Evolutionary conservation across 306 rosid genomes (phyloP), one percentile per base, ranked within the genome.

Genomic region (Dalbergia oliveri): DNA sequence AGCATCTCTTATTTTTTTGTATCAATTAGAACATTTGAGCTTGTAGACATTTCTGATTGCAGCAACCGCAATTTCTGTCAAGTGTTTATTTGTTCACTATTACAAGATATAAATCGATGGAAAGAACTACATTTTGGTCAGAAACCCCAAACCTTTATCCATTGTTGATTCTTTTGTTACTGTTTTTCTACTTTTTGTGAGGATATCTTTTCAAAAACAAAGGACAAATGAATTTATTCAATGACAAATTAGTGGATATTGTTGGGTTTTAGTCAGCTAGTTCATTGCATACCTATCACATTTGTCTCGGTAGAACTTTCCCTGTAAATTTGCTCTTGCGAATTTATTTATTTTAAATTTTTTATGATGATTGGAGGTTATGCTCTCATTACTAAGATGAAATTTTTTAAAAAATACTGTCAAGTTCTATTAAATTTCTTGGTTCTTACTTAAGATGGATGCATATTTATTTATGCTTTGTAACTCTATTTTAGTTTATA

Each of bases 381-480:
- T 66, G 63, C 31, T 75, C 64, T 68, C 64, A 13, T 35, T n/a
- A 10, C 26, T 6, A 37, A 18, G 19, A 26, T 35, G 9, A 39
- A 33, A 19, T 10, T 43, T 58, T 21, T 33, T 69, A n/a, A 21
- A 54, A 26, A 54, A 8, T 4, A 19, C 78, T 37, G 66, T 41
- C 3, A 34, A 21, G 54, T 26, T 61, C 57, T 50, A 5, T 81
- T 45, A 49, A 61, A 35, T 77, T 63, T 70, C 18, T 63, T 79
- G 33, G 39, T 43, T 77, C 5, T 13, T 69, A 14, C 18, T 65
- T 69, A 47, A 21, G 47, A 51, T 56, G 35, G 51, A 41, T 61
- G 56, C 64, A 53, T 7, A 51, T 61, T 66, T 47, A 63, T 69
- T 54, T 82, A n/a, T 78, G 61, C 54, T 31, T 72, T 87, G 34